phyloP scores from a whole-genome alignment of 2,329 filamentous ascomycete genomes.

The Cordyceps cicadae region DNA sequence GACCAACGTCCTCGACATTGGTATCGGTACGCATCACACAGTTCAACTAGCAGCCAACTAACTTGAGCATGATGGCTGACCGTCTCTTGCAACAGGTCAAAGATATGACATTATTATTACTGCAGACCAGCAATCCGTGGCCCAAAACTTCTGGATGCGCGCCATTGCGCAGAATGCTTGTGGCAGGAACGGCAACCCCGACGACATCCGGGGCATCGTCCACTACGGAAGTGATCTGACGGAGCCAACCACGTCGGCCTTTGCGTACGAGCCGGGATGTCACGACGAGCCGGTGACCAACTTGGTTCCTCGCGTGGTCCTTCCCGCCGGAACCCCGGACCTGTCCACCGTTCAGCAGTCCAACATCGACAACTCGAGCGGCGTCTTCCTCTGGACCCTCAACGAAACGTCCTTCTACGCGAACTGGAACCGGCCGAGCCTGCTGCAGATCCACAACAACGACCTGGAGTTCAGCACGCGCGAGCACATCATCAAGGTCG shows the following conservation, averaged over 20 bases:
- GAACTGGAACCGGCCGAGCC: not conserved
- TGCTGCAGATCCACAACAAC: not conserved
- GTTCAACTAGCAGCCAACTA: no score
- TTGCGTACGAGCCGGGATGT: no score
- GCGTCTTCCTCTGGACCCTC: not conserved
- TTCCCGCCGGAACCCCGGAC: not conserved
- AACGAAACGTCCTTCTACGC: not conserved
- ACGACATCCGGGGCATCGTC: conserved; percentile 28
- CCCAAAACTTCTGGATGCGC: conserved; percentile 39
- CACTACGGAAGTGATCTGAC: not conserved
- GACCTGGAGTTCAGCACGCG: not conserved
- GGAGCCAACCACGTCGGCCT: not conserved
- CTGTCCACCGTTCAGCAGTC: not conserved
- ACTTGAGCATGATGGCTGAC: not conserved
- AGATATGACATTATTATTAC: not conserved
- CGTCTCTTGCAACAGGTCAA: not conserved
- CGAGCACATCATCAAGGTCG: not conserved
- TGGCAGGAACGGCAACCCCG: conserved; percentile 28
- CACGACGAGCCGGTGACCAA: not conserved
- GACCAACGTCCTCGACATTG: conserved; percentile 41
- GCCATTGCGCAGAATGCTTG: conserved; percentile 36
- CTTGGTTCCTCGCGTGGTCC: not conserved
- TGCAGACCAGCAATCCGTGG: not conserved
- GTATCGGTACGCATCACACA: conserved; percentile 29
- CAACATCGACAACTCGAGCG: not conserved